These are phyloP conservation scores for Inga leiocalycina DNA, from an alignment of 306 rosid species.

Conservation along the genomic window DNA sequence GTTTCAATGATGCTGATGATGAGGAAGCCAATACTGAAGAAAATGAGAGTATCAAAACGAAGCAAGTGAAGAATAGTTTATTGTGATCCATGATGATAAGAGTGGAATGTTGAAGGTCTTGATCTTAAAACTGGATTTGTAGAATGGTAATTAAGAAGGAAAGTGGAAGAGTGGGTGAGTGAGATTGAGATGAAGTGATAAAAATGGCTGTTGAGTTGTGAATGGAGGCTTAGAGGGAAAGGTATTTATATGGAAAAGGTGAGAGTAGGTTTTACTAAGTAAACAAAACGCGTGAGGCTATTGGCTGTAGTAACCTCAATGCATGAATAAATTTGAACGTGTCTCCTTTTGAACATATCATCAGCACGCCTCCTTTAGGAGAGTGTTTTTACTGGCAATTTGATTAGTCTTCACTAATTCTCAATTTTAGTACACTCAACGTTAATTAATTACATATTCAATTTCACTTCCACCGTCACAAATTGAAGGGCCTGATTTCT, in stretches of 20 bases:
- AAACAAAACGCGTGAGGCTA: neutral
- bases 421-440: neutral
- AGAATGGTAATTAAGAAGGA: neutral
- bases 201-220: neutral
- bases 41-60: neutral
- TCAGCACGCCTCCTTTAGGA: neutral
- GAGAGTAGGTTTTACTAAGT: neutral
- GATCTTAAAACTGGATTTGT: neutral
- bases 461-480: neutral
- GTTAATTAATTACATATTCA: neutral
- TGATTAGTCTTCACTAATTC: neutral
- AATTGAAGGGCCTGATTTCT: too few relatives aligned
- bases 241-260: neutral
- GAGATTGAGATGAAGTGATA: neutral
- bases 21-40: neutral
- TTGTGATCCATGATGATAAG: neutral
- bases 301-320: neutral
- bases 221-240: neutral
- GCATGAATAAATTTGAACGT: neutral
- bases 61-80: neutral
- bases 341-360: neutral
- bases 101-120: neutral
- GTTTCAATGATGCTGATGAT: neutral
- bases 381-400: neutral
- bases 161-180: neutral